Evolutionary conservation across 768 basidiomycete genomes (phyloP), one percentile per base, ranked within the genome.

Genomic region (Pleurotus salmoneostramineus): DNA sequence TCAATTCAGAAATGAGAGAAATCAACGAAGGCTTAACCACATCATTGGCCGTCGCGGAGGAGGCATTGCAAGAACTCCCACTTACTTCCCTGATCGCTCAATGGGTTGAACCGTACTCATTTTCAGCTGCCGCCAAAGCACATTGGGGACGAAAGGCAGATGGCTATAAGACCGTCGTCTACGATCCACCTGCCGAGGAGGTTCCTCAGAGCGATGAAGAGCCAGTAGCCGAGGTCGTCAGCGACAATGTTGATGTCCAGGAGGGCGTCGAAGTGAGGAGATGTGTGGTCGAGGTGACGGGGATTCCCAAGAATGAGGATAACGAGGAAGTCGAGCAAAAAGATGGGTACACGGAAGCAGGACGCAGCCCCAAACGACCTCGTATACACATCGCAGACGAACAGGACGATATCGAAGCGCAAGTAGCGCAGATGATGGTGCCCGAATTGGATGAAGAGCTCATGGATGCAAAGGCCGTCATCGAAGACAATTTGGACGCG

Each of bases 21-120:
- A 55, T 43, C 40, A 8, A 42, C 15, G 17, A 40, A 10, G 74
- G 70, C 5, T 70, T 88, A 45, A 75, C 74, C 44, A 72, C 71
- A 17, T 80, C 84, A 0, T 59, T 85, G 31, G 72, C 71, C 1
- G 66, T 82, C n/a, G 62, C 72, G 6, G 66, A 74, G 11, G 54
- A 68, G 1, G 83, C 82, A 3, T 65, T 71, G 27, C 68, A 67
- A n/a, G 83, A 88, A 62, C 73, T 87, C 2, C 81, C 81, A 14
- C 65, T 75, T 49, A 81, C 79, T 1, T 75, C 77, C 14, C 69
- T 71, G 48, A 65, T 86, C 32, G 75, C 77, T 15, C 76, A 77
- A 49, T 55, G 36, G 36, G 65, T 66, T 7, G 62, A 82, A 44
- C 82, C 84, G 0, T 83, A 83, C 57, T 61, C 67, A 2, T 80